These are phyloP conservation scores for Zygoascus bituminiphila DNA, from an alignment of 805 yeast genomes.

Conservation along the genomic window DNA sequence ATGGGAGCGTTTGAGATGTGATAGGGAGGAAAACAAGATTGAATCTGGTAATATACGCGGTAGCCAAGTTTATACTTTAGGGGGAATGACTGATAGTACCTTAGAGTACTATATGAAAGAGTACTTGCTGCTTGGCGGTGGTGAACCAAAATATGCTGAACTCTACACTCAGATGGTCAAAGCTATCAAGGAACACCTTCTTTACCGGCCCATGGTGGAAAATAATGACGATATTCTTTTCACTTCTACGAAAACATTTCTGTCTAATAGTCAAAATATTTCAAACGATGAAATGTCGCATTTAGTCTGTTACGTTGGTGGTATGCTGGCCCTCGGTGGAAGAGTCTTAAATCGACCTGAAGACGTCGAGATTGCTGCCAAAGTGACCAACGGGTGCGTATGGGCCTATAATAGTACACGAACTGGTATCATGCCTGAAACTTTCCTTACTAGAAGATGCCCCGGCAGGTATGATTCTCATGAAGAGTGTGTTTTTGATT, in stretches of 20 bases:
- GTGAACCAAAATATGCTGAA: constrained; percentile 30
- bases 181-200: constrained; percentile 35
- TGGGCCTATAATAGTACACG: constrained; percentile 32
- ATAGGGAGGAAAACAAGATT: neutral
- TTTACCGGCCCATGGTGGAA: constrained; percentile 40
- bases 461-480: constrained; percentile 4
- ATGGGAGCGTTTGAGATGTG: neutral
- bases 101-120: constrained; percentile 45
- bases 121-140: constrained; percentile 35
- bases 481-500: constrained; percentile 9
- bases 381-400: constrained; percentile 43
- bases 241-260: constrained; percentile 20
- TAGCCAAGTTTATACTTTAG: constrained; percentile 27
- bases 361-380: constrained; percentile 35
- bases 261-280: constrained; percentile 12
- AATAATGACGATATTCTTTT: constrained; percentile 32
- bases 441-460: constrained; percentile 27
- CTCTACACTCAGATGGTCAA: constrained; percentile 27
- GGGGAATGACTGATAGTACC: constrained; percentile 39
- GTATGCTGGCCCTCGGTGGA: constrained; percentile 44
- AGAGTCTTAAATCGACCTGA: constrained; percentile 32
- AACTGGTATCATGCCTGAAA: constrained; percentile 40
- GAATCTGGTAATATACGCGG: constrained; percentile 3
- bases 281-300: constrained; percentile 36
- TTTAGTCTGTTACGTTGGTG: constrained; percentile 45